These are phyloP conservation scores for Bassia scoparia DNA, from an alignment of 148 eudicot genomes.

Conservation along the genomic window DNA sequence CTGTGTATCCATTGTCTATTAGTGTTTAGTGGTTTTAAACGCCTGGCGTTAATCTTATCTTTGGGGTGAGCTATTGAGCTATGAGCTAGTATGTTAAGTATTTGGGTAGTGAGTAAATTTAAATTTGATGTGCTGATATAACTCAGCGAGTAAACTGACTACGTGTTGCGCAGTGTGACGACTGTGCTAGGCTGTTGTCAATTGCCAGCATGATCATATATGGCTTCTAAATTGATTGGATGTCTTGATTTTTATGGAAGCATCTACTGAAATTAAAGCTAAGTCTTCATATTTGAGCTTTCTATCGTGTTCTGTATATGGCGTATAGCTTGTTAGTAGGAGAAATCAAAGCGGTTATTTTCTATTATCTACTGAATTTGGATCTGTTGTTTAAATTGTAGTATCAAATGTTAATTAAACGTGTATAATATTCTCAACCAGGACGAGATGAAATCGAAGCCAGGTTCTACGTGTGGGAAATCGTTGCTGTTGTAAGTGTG, in stretches of 20 bases:
- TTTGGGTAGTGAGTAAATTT: too few species aligned
- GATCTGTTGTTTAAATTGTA: background rate
- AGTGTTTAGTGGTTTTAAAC: too few species aligned
- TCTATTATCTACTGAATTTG: background rate
- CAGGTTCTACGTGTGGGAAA: constrained; percentile 74
- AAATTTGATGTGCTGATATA: too few species aligned
- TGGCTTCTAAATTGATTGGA: background rate
- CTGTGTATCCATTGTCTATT: background rate
- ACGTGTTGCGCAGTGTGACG: background rate
- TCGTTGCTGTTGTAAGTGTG: constrained; percentile 74
- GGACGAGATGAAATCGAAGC: constrained; percentile 91
- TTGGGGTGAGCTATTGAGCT: background rate
- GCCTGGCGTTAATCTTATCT: background rate
- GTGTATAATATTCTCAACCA: constrained; percentile 35
- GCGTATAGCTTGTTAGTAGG: background rate
- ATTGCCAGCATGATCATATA: background rate
- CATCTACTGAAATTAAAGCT: background rate
- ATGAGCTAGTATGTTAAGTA: too few species aligned
- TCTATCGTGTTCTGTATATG: background rate
- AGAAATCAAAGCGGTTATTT: background rate
- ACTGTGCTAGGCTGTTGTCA: background rate
- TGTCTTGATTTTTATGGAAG: background rate
- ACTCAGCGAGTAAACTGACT: background rate
- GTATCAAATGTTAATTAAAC: background rate
- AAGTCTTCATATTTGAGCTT: background rate